Evolutionary conservation across 2,329 filamentous ascomycete species (phyloP), one percentile per base, ranked within the genome.

Genomic region (Grosmannia serpens): DNA sequence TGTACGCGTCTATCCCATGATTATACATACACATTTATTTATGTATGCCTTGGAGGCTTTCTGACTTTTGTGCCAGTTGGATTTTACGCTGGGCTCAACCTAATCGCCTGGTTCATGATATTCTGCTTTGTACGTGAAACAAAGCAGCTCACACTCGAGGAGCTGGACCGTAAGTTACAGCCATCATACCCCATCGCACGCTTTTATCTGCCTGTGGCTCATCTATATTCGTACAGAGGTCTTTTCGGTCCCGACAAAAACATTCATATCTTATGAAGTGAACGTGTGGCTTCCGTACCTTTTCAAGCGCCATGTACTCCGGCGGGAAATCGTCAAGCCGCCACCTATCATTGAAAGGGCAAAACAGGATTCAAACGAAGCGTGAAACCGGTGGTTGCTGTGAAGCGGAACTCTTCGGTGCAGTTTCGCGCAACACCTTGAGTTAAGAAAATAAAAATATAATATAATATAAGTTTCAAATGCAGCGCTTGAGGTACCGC

Each of bases 41-140:
- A n/a, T n/a, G 26, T 41, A 7, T 41, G 20, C 20, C 38, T 17
- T 2, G 17, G 17, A 15, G 26, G 10, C 6, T 3, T 4, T 15
- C 52, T 53, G 11, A 53, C 52, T 5, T 41, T 8, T 33, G 27
- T 1, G 5, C 20, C 49, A 58, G 56, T 82, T 62, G 72, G 75
- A 1, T 74, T 83, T 59, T 84, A 84, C 62, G 75, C 81, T 0
- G 77, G 74, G 1, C 75, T 83, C 64, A 84, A 84, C 65, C 62
- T 83, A 1, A 60, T 81, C 0, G 82, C 79, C 52, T 83, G 84
- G 33, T 57, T 75, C 38, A 73, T 84, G 70, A 82, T 84, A 55
- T 82, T 83, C 68, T 66, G 82, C 31, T 77, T 72, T 66, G 70
- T 84, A 2, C 81, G 81, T 0, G 82, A 84, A 67, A 85, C 82